Base-by-base conservation (phyloP, 352 stramenopile genomes). In the Bremia lactucae region DNA sequence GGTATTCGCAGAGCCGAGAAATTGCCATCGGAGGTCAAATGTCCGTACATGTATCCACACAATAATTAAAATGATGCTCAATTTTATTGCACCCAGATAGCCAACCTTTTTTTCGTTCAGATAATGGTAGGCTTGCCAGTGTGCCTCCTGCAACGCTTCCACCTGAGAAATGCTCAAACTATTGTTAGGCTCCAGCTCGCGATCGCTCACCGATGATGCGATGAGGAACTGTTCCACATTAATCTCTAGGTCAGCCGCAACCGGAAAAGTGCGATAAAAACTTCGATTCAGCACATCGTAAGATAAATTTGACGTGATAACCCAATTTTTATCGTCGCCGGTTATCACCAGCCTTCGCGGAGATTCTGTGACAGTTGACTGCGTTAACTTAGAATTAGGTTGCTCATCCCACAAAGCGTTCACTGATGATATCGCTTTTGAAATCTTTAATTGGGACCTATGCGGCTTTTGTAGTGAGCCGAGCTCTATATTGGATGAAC, bases 91-190 rank as follows among this genome's bases (percentile, higher is more conserved):
- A 8, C 20, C 16, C 18, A 24, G 11, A 14, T 6, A 38, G 15
- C 5, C 3, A 59, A 88, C 78, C 72, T 89, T 88, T 37, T 83
- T 80, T 42, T 89, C 79, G 44, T 71, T 87, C 15, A 92, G 59
- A 31, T 79, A 80, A 41, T 88, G 73, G 31, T 88, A 89, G 11
- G 80, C 80, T 21, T 78, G 64, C 48, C 86, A 66, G 24, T 92
- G 77, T n/a, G 76, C 73, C 45, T 89, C 77, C 28, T 92, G 77
- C 4, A 92, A 51, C 1, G 71, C 62, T 50, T 92, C 80, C 24
- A 92, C 58, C 52, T 92, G 80, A 24, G 80, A 88, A 31, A 90
- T 84, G 39, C 80, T 92, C 44, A 92, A 61, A 6, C 49, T 64
- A 18, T 68, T 60, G 19, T 68, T 61, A 7, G 71, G 55, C 18